Evolutionary conservation across 1,284 basidiomycete species (phyloP), one percentile per base, ranked within the genome.

Genomic region (Salmacisia buchloeana): DNA sequence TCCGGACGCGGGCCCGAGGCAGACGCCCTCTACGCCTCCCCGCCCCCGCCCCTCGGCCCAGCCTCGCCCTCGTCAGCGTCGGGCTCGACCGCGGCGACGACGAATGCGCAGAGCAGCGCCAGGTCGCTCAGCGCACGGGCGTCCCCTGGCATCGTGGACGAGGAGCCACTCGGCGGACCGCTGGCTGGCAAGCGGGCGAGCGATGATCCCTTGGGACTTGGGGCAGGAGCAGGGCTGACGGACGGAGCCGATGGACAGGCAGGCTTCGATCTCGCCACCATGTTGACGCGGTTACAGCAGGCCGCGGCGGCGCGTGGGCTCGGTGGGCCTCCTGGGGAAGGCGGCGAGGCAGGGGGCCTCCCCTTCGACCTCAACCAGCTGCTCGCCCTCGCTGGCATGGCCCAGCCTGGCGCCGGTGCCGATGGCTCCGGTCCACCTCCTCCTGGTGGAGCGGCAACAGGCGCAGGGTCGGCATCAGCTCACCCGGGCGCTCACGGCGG

Each of bases 1-100:
- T 73, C 77, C 3, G 77, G 77, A 13, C 66, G 77, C 23, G 77
- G 77, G 0, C 72, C 70, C 33, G 74, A 75, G 29, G 75, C 72
- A 10, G 67, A 66, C 3, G 65, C 62, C n/a, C 65, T 75, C 49
- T 70, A 76, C 41, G 63, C 71, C n/a, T 64, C 62, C 35, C 60
- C 66, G 1, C 62, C 68, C 1, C 59, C 61, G 15, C 58, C 61
- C 21, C n/a, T 62, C 1, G 23, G 35, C 25, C 12, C n/a, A n/a
- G n/a, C n/a, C n/a, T n/a, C n/a, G n/a, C n/a, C n/a, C n/a, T n/a
- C n/a, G n/a, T n/a, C n/a, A n/a, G n/a, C n/a, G n/a, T n/a, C n/a
- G n/a, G n/a, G n/a, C n/a, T n/a, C n/a, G n/a, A n/a, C n/a, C n/a
- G n/a, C n/a, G n/a, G n/a, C n/a, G n/a, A n/a, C n/a, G n/a, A n/a